phyloP scores from a whole-genome alignment of 2,329 filamentous ascomycete species.

The Penicillium sclerotigenum region DNA sequence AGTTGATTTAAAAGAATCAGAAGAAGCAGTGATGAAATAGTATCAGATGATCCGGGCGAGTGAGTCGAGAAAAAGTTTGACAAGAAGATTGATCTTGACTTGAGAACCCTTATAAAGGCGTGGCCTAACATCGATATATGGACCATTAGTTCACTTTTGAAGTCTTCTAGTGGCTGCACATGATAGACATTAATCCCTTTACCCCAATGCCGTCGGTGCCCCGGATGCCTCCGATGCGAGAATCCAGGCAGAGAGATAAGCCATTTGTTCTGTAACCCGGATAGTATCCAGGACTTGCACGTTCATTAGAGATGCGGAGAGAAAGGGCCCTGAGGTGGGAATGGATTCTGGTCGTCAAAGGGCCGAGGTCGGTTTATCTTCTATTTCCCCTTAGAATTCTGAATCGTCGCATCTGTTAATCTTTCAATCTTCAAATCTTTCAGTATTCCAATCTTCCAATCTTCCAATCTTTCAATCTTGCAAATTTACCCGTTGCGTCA shows the following conservation, averaged over 20 bases:
- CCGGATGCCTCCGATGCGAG: background rate
- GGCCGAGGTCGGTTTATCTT: background rate
- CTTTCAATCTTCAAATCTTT: too few relatives aligned
- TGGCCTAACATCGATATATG: background rate
- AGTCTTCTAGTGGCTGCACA: background rate
- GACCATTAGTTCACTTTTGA: background rate
- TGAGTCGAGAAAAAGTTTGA: background rate
- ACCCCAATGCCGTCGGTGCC: background rate
- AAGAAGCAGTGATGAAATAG: too few relatives aligned
- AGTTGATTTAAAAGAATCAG: background rate
- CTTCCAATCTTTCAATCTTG: too few relatives aligned
- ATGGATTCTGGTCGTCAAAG: background rate
- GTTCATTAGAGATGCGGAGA: background rate
- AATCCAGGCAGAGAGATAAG: background rate
- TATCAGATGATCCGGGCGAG: background rate
- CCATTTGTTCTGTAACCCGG: background rate
- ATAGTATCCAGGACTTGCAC: background rate
- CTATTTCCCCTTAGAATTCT: too few relatives aligned
- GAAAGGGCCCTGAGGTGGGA: background rate
- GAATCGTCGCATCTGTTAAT: too few relatives aligned
- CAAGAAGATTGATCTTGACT: background rate
- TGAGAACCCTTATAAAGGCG: background rate
- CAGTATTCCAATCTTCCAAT: too few relatives aligned
- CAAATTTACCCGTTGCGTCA: constrained; percentile 16
- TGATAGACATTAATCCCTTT: background rate